Evolutionary conservation across 1,139 yeast genomes (phyloP).

Genomic region (Pichia norvegensis): DNA sequence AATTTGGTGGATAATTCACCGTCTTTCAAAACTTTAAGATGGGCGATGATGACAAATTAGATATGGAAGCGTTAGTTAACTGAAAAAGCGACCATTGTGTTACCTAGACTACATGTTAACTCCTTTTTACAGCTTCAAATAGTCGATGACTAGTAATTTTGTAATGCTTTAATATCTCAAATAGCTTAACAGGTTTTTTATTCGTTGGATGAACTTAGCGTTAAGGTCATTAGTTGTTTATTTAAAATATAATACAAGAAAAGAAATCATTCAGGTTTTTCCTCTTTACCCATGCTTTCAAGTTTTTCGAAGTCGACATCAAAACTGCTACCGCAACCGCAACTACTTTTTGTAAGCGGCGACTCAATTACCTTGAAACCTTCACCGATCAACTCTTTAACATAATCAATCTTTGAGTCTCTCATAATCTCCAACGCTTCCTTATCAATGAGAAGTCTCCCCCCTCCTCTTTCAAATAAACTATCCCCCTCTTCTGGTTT

Average conservation of each 20-base stretch:
- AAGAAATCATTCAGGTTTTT: background rate
- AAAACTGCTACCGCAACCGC: slow-evolving; percentile 96
- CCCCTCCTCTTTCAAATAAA: slow-evolving; percentile 62
- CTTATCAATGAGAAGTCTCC: slow-evolving; percentile 70
- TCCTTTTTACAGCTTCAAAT: background rate
- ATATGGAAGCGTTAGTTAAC: too few relatives aligned
- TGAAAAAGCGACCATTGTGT: too few relatives aligned
- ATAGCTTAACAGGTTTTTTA: too few relatives aligned
- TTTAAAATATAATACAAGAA: background rate
- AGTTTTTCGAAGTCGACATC: slow-evolving; percentile 71
- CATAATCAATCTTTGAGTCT: slow-evolving; percentile 82
- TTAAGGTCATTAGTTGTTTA: background rate
- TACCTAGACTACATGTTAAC: background rate
- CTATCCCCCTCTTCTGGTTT: slow-evolving; percentile 33
- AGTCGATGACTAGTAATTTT: too few relatives aligned
- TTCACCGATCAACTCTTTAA: slow-evolving; percentile 89
- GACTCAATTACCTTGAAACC: slow-evolving; percentile 88
- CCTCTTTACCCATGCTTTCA: slow-evolving; percentile 10
- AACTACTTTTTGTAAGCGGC: slow-evolving; percentile 82
- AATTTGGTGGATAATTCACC: slow-evolving; percentile 21
- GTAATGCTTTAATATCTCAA: too few relatives aligned
- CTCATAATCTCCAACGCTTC: slow-evolving; percentile 73
- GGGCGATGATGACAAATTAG: too few relatives aligned
- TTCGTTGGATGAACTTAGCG: too few relatives aligned
- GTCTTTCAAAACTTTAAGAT: background rate